Evolutionary conservation across 495 filamentous ascomycete genomes (phyloP).

Genomic region (Copromyces sp.): DNA sequence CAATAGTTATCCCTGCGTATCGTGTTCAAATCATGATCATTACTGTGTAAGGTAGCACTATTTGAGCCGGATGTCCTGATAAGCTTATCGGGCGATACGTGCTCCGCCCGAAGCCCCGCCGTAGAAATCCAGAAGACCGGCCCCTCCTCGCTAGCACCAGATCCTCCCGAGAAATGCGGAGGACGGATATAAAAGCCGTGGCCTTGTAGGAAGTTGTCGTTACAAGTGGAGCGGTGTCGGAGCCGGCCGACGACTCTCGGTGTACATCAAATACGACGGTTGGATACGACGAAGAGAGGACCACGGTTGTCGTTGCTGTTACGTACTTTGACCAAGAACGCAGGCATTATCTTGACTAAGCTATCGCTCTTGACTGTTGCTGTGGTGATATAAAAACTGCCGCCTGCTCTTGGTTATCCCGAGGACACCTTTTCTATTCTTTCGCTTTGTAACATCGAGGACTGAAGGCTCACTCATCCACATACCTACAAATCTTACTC

Average conservation of each 20-base stretch:
- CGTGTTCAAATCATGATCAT: not conserved
- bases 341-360: not conserved
- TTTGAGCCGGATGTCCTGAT: not conserved
- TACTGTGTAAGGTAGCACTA: not conserved
- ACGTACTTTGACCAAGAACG: not conserved
- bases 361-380: not conserved
- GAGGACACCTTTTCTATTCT: not conserved
- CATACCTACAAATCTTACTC: not conserved
- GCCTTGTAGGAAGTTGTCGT: not conserved
- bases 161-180: slow-evolving; percentile 4
- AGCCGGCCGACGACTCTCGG: not conserved
- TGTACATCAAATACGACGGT: not conserved
- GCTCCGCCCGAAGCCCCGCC: not conserved
- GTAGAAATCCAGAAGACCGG: not conserved
- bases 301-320: not conserved
- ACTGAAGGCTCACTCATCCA: not conserved
- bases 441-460: not conserved
- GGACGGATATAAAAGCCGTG: not conserved
- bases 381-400: not conserved
- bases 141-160: not conserved
- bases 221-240: not conserved
- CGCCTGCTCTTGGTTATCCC: slow-evolving; percentile 2
- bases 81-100: not conserved
- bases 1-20: not conserved
- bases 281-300: not conserved